A percentile compares a stretch with the other conserved stretches of the same genome.
phyloP scores from a whole-genome alignment of 306 rosid genomes.

The Vachellia collinsii region DNA sequence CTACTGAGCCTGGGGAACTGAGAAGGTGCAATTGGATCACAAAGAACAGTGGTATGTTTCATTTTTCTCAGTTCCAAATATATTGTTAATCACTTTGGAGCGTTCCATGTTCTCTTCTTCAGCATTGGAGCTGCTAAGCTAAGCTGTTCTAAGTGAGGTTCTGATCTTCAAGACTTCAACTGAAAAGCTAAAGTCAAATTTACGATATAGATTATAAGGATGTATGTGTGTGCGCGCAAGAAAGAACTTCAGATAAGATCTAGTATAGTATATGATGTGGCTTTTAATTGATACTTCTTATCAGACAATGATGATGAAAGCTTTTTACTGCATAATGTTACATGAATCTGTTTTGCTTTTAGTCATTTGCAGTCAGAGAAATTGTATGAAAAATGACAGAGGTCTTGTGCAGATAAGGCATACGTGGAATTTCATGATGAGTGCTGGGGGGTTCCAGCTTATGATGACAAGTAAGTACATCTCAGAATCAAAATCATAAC shows the following conservation, averaged over 20 bases:
- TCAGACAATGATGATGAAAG: neutral
- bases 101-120: neutral
- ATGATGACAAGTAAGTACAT: slow-evolving; percentile 72
- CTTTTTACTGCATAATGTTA: too few relatives aligned
- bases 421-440: slow-evolving; percentile 93
- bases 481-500: neutral
- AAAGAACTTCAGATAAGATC: too few relatives aligned
- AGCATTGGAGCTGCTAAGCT: neutral
- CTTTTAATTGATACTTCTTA: neutral
- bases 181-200: neutral
- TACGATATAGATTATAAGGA: too few relatives aligned
- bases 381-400: slow-evolving; percentile 33
- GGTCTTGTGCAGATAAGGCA: slow-evolving; percentile 62
- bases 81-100: neutral
- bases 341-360: neutral
- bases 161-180: neutral
- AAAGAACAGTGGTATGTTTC: slow-evolving; percentile 18
- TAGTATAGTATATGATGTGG: too few relatives aligned
- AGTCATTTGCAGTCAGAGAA: neutral
- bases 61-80: neutral
- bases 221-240: too few relatives aligned
- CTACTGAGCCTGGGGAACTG: slow-evolving; percentile 19
- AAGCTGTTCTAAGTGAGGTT: neutral
- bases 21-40: slow-evolving; percentile 27
- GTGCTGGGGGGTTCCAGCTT: slow-evolving; percentile 98